phyloP scores from a whole-genome alignment of 164 flowering plant species.

The Santalum album region DNA sequence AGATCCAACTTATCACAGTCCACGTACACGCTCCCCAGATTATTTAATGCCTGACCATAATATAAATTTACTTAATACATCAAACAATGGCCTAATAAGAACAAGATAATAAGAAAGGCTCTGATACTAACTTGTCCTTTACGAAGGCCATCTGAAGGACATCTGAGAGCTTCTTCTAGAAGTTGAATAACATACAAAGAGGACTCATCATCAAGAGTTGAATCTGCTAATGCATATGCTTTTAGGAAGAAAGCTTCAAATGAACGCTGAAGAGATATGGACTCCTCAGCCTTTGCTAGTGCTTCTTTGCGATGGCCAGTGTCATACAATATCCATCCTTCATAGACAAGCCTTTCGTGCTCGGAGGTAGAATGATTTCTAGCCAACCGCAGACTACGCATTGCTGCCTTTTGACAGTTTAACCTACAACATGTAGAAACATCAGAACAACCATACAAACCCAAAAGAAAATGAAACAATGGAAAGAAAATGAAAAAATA shows the following conservation, averaged over 20 bases:
- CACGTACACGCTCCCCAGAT: slow-evolving; percentile 84
- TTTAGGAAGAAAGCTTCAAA: slow-evolving; percentile 50
- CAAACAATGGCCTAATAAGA: slow-evolving; percentile 3
- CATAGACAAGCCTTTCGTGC: slow-evolving; percentile 62
- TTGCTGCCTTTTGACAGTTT: slow-evolving; percentile 1
- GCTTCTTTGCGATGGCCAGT: slow-evolving; percentile 2
- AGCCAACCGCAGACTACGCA: neutral
- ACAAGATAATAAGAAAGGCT: neutral
- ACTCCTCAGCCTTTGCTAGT: slow-evolving; percentile 1
- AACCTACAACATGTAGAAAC: neutral
- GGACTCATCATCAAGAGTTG: slow-evolving; percentile 56
- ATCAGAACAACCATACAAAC: no score
- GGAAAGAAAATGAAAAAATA: no score
- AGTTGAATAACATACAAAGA: slow-evolving; percentile 67
- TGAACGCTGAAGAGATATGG: slow-evolving; percentile 25
- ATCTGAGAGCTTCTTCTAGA: slow-evolving; percentile 82
- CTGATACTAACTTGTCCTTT: slow-evolving; percentile 74
- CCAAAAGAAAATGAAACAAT: no score
- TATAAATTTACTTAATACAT: neutral
- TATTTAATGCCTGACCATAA: slow-evolving; percentile 69
- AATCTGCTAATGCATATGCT: slow-evolving; percentile 70
- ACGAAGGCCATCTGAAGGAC: slow-evolving; percentile 95
- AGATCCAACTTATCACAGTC: slow-evolving; percentile 81
- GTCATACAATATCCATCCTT: slow-evolving; percentile 67
- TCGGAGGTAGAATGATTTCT: slow-evolving; percentile 12